Base-by-base conservation (phyloP, 768 basidiomycete species). In the Pleurotus giganteus region DNA sequence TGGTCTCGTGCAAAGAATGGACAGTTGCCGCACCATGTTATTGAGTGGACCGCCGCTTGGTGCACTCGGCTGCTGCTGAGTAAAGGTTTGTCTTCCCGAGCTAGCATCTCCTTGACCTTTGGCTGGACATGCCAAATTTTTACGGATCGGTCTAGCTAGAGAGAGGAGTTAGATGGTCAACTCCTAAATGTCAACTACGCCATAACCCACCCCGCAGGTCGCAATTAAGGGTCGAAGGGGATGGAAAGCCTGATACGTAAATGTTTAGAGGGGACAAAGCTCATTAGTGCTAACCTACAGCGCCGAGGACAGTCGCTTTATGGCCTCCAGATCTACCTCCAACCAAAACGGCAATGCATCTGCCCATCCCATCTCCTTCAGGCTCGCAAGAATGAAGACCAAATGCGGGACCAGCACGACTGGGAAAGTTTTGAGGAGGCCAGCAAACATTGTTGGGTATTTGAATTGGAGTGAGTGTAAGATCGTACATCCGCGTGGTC, bases 261-360 rank as follows among this genome's bases (percentile, higher is more conserved):
- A 41, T 34, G 45, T 9, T 21, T 34, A 44, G 21, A 23, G 41
- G 34, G 44, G 42, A 53, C 12, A 26, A 31, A 52, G 26, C 54
- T 51, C 23, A 42, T 51, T 15, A 36, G 37, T 41, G 34, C 1
- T 17, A 50, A 63, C 79, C 58, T 61, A 85, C 88, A 19, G 88
- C 86, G 47, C 75, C 76, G 1, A 88, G 67, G 15, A 91, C 87
- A 32, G 86, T 84, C 51, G 81, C 88, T 51, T 77, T 66, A 63
- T 91, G 89, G 0, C 89, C 89, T 4, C 87, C 89, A 28, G 88
- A 85, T 53, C 82, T 76, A 3, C 86, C 85, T 3, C 89, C 89
- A 57, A 81, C 78, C 13, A 91, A 70, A 13, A 91, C 76, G 9
- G 77, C 71, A 4, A 86, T 74, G 60, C 89, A 91, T 17, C 82